Percentiles rank a stretch among this genome's conserved stretches.
phyloP scores from a whole-genome alignment of 306 rosid genomes.

The Nissolia schottii region DNA sequence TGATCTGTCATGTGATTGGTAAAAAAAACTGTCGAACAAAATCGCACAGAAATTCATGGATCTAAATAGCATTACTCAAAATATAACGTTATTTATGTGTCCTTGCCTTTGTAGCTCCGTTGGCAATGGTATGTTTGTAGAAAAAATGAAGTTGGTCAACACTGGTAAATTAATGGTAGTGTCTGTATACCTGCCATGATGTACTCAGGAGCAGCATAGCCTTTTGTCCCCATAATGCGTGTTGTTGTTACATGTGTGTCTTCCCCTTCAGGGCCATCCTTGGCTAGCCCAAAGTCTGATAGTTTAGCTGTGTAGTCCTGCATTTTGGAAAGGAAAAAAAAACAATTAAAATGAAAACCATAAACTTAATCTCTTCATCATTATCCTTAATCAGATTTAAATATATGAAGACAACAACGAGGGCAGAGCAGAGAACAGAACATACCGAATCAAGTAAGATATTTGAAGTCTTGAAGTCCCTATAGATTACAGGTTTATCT shows the following conservation, averaged over 20 bases:
- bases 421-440: constrained; percentile 1
- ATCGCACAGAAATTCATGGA: no score
- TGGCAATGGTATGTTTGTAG: neutral
- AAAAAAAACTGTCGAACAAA: no score
- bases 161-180: neutral
- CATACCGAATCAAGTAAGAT: constrained; percentile 74
- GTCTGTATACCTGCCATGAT: constrained; percentile 48
- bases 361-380: neutral
- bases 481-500: constrained; percentile 73
- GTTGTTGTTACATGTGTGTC: constrained; percentile 65
- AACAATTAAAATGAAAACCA: neutral
- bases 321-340: neutral
- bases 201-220: constrained; percentile 89
- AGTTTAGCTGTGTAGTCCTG: constrained; percentile 71
- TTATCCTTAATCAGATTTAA: neutral
- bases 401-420: neutral
- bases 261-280: constrained; percentile 73
- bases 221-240: constrained; percentile 67
- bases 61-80: no score
- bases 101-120: no score
- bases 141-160: neutral
- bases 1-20: no score
- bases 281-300: constrained; percentile 79
- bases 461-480: constrained; percentile 84
- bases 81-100: no score